Evolutionary conservation across 768 basidiomycete species (phyloP).

Genomic region (Suillus clintonianus): DNA sequence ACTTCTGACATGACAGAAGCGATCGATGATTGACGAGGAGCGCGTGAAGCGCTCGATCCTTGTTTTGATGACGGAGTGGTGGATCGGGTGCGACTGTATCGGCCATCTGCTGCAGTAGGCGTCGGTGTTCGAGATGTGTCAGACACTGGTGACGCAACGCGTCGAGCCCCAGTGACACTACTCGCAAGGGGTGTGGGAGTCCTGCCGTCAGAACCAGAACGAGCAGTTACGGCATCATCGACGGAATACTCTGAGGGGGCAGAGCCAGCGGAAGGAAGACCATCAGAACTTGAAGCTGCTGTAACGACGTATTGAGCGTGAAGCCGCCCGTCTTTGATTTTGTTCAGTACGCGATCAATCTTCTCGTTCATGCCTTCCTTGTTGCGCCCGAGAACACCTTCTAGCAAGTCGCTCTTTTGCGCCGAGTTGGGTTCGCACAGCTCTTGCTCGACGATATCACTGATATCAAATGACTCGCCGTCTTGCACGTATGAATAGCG

Average conservation of each 20-base stretch:
- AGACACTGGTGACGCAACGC: constrained; percentile 21
- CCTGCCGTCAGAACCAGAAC: constrained; percentile 20
- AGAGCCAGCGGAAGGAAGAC: constrained; percentile 28
- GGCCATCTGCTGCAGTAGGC: constrained; percentile 20
- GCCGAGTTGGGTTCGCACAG: constrained; percentile 54
- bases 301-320: constrained; percentile 28
- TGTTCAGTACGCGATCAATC: constrained; percentile 71
- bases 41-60: constrained; percentile 29
- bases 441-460: constrained; percentile 90
- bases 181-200: constrained; percentile 32
- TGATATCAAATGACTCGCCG: constrained; percentile 91
- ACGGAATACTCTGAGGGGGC: constrained; percentile 56
- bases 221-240: constrained; percentile 33
- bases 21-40: constrained; percentile 66
- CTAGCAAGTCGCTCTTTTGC: constrained; percentile 62
- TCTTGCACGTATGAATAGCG: constrained; percentile 96
- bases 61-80: constrained; percentile 23
- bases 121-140: constrained; percentile 29
- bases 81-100: constrained; percentile 22
- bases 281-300: constrained; percentile 17
- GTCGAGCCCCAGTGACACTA: constrained; percentile 14
- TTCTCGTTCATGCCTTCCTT: constrained; percentile 67
- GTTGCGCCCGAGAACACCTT: constrained; percentile 61
- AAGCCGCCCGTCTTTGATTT: constrained; percentile 67
- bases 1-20: constrained; percentile 73